phyloP scores from a whole-genome alignment of 2,329 filamentous ascomycete species.

The Fusarium bulbicola region DNA sequence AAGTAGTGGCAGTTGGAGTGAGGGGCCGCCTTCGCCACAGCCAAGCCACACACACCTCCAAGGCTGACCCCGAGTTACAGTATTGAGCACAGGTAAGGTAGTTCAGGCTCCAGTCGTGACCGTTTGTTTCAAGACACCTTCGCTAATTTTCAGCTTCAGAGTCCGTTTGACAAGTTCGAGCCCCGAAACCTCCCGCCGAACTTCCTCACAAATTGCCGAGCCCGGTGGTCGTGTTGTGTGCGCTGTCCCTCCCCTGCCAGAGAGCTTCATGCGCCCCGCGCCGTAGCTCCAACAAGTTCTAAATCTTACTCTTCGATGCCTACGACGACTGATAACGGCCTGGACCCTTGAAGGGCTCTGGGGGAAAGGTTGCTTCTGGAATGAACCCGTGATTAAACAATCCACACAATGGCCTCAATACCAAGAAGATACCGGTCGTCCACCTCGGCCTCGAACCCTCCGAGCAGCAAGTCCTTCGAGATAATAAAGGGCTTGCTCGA shows the following conservation, averaged over 20 bases:
- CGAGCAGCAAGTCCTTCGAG: slow-evolving; percentile 68
- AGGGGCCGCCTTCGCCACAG: slow-evolving; percentile 33
- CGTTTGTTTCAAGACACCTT: slow-evolving; percentile 36
- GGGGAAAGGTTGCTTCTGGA: slow-evolving; percentile 41
- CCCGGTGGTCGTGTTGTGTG: slow-evolving; percentile 17
- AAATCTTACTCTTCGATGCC: slow-evolving; percentile 48
- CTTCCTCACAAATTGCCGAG: not conserved
- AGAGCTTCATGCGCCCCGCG: slow-evolving; percentile 44
- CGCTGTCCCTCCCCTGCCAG: slow-evolving; percentile 11
- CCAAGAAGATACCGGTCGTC: slow-evolving; percentile 70
- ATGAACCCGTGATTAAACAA: slow-evolving; percentile 36
- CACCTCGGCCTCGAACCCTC: slow-evolving; percentile 66
- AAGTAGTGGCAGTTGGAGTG: slow-evolving; percentile 6
- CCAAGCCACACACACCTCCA: slow-evolving; percentile 46
- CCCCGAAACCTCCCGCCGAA: not conserved
- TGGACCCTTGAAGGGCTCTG: slow-evolving; percentile 52
- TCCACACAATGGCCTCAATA: slow-evolving; percentile 59
- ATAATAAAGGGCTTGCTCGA: slow-evolving; percentile 66
- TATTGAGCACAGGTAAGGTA: slow-evolving; percentile 38
- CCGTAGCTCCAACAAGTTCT: slow-evolving; percentile 39
- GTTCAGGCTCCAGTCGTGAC: slow-evolving; percentile 43
- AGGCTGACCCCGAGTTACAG: slow-evolving; percentile 44
- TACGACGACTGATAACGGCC: slow-evolving; percentile 44
- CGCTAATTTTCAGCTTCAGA: slow-evolving; percentile 29
- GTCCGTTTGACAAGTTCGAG: not conserved